phyloP scores from a whole-genome alignment of 108 stramenopile species.

The Discostella pseudostelligera region DNA sequence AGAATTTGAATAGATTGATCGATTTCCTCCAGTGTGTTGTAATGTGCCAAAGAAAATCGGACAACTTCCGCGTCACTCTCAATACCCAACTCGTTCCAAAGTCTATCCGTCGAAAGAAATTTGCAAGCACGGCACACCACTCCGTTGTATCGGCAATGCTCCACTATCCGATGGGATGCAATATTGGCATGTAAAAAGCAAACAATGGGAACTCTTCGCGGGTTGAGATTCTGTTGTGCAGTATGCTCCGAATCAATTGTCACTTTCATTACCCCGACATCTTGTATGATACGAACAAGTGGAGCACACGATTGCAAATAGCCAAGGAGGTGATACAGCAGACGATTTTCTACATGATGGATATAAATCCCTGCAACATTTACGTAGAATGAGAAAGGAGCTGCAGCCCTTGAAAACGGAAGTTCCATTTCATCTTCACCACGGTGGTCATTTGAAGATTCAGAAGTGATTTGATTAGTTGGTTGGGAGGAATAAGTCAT shows the following conservation, averaged over 20 bases:
- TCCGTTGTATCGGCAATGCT: conserved; percentile 45
- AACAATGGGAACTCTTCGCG: conserved; percentile 60
- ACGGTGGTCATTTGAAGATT: neutral
- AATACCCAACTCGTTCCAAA: conserved; percentile 43
- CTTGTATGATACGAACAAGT: conserved; percentile 35
- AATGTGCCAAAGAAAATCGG: conserved; percentile 79
- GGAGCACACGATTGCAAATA: conserved; percentile 24
- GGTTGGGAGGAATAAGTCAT: neutral
- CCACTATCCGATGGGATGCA: conserved; percentile 48
- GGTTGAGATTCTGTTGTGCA: conserved; percentile 11
- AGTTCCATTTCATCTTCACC: neutral
- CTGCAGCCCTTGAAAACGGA: neutral
- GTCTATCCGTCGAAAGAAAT: conserved; percentile 60
- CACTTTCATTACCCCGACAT: conserved; percentile 26
- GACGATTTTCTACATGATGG: conserved; percentile 11
- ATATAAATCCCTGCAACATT: conserved; percentile 19
- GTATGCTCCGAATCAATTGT: neutral
- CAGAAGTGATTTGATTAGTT: conserved; percentile 7
- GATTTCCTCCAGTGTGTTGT: conserved; percentile 68
- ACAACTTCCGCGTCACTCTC: conserved; percentile 51
- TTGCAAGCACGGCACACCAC: conserved; percentile 62
- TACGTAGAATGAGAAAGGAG: neutral
- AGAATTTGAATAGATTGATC: conserved; percentile 47
- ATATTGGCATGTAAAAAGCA: conserved; percentile 57
- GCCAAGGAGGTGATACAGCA: conserved; percentile 13